These are phyloP conservation scores for Penicillium hesseltinei DNA, from an alignment of 2,329 filamentous ascomycete genomes.

Conservation along the genomic window DNA sequence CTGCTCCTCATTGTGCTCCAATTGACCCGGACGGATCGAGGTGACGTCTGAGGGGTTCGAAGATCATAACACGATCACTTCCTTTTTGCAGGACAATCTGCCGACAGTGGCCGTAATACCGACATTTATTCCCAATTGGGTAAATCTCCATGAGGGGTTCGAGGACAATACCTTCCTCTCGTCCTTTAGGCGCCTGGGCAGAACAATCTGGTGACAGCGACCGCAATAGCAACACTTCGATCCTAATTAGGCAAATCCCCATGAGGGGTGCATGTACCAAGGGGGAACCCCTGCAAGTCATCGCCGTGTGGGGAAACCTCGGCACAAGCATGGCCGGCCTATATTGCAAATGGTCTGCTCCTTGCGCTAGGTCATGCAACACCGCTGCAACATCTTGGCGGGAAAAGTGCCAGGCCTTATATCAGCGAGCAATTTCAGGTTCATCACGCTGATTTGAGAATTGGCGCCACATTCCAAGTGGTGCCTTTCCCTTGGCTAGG, in stretches of 20 bases:
- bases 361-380: background rate
- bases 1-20: background rate
- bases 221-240: conserved; percentile 1
- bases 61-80: background rate
- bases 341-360: background rate
- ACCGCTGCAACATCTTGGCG: background rate
- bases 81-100: background rate
- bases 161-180: background rate
- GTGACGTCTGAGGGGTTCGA: background rate
- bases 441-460: background rate
- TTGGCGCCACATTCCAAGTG: background rate
- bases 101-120: background rate
- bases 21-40: background rate
- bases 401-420: background rate
- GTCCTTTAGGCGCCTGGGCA: too few species aligned
- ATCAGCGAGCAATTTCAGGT: background rate
- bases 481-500: background rate
- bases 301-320: conserved; percentile 6
- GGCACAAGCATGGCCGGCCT: conserved; percentile 4
- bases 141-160: background rate
- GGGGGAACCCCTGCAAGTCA: background rate
- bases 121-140: conserved; percentile 4
- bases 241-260: conserved; percentile 16
- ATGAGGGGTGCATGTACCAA: conserved; percentile 12
- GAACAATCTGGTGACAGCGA: background rate